phyloP scores from a whole-genome alignment of 768 basidiomycete species.

The Amyloporia xantha region DNA sequence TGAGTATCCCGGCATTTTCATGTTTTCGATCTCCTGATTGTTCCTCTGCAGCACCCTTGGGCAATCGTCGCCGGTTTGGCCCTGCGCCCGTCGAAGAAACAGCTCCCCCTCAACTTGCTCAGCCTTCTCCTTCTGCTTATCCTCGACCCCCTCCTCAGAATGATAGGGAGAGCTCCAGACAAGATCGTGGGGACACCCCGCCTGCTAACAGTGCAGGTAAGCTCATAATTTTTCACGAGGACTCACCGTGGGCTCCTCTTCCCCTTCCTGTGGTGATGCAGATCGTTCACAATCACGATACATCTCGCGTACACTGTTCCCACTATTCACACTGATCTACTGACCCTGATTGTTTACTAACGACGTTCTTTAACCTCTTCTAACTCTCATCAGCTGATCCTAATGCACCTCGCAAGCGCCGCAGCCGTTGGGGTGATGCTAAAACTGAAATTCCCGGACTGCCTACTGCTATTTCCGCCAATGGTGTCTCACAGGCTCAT shows the following conservation, averaged over 20 bases:
- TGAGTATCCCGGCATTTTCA: constrained; percentile 28
- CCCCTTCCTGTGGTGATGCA: constrained; percentile 11
- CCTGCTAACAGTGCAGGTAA: constrained; percentile 60
- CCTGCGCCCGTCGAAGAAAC: constrained; percentile 78
- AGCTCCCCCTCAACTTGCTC: constrained; percentile 78
- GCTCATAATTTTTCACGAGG: constrained; percentile 23
- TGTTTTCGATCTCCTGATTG: too few species aligned
- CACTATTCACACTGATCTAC: constrained; percentile 21
- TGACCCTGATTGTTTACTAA: constrained; percentile 49
- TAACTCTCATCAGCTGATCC: constrained; percentile 53
- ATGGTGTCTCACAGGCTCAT: constrained; percentile 91
- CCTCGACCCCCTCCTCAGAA: constrained; percentile 54
- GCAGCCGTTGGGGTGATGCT: constrained; percentile 96
- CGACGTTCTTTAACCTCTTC: constrained; percentile 34
- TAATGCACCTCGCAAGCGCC: constrained; percentile 87
- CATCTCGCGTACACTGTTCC: constrained; percentile 12
- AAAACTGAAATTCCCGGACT: constrained; percentile 88
- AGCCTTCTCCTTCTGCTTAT: constrained; percentile 82
- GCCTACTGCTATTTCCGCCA: constrained; percentile 89
- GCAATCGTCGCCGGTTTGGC: constrained; percentile 86
- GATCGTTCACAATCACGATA: constrained; percentile 13
- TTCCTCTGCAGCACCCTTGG: constrained; percentile 62
- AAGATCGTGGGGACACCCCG: constrained; percentile 65
- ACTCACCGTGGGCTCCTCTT: constrained; percentile 8
- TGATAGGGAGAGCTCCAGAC: constrained; percentile 47